Percentiles rank a stretch among this genome's conserved stretches.
Conservation (phyloP, 129 eudicot genomes). For the Saposhnikovia divaricata region DNA sequence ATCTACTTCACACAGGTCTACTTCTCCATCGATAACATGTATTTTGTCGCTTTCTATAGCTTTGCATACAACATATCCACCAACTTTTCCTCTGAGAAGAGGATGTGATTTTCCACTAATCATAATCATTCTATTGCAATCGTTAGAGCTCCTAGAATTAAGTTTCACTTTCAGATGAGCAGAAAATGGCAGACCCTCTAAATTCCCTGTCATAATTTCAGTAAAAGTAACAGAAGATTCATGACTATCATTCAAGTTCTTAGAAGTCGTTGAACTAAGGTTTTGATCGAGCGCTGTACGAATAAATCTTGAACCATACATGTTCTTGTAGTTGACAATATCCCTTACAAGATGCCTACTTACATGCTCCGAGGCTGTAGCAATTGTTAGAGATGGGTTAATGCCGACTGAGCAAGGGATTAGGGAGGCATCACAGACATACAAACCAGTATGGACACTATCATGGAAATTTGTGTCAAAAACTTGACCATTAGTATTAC, state of each 20-base stretch:
- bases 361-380: constrained; percentile 41
- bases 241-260: constrained; percentile 5
- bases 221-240: constrained; percentile 10
- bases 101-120: constrained; percentile 25
- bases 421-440: constrained; percentile 45
- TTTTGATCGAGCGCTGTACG: constrained; percentile 6
- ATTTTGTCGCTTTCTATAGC: constrained; percentile 33
- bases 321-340: constrained; percentile 8
- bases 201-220: constrained; percentile 37
- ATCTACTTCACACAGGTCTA: constrained; percentile 36
- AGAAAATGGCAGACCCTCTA: constrained; percentile 33
- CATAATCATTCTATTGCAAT: constrained; percentile 10
- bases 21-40: constrained; percentile 35
- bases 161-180: constrained; percentile 35
- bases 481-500: constrained; percentile 26
- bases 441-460: constrained; percentile 31
- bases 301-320: background rate
- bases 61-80: constrained; percentile 26
- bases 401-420: constrained; percentile 45
- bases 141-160: constrained; percentile 7
- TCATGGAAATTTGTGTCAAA: constrained; percentile 19
- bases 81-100: constrained; percentile 29
- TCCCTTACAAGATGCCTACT: constrained; percentile 28
- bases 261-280: background rate
- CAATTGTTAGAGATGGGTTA: constrained; percentile 43